A percentile compares a stretch with the other conserved stretches of the same genome.
Conservation (phyloP, 1,284 basidiomycete species). For the Psilocybe mexicana region DNA sequence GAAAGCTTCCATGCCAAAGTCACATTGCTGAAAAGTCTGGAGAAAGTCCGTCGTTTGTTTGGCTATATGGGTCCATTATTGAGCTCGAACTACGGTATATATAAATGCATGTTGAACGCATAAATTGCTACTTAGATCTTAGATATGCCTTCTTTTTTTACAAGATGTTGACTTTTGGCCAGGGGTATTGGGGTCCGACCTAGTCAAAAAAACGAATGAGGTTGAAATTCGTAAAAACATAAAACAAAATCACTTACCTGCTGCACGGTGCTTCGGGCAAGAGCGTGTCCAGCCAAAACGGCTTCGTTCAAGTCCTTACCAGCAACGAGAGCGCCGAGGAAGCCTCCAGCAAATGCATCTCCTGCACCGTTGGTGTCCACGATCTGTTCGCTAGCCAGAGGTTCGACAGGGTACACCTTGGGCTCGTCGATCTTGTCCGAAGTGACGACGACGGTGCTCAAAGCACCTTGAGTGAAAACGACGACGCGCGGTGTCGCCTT, state of each 20-base stretch:
- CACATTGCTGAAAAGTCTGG: too few species aligned
- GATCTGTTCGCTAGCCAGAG: constrained; percentile 71
- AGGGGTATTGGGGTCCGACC: constrained; percentile 79
- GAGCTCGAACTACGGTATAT: neutral
- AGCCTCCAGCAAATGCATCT: constrained; percentile 98
- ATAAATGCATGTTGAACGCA: constrained; percentile 5
- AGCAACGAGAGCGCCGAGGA: constrained; percentile 83
- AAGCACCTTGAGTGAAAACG: constrained; percentile 89
- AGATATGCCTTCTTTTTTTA: constrained; percentile 29
- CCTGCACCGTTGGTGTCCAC: constrained; percentile 99
- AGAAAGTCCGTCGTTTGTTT: too few species aligned
- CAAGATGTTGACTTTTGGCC: constrained; percentile 74
- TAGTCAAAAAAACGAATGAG: constrained; percentile 25
- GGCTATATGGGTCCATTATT: neutral
- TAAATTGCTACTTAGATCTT: neutral
- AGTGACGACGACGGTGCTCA: constrained; percentile 80
- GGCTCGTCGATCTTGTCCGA: constrained; percentile 54
- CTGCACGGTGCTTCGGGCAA: constrained; percentile 88
- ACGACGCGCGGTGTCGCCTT: constrained; percentile 77
- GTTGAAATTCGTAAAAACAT: neutral
- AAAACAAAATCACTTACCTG: constrained; percentile 53
- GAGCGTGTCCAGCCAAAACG: constrained; percentile 86
- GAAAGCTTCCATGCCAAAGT: too few species aligned
- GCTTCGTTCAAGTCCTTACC: constrained; percentile 83
- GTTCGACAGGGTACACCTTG: constrained; percentile 63